Evolutionary conservation across 495 filamentous ascomycete species (phyloP).

Genomic region (Annulohypoxylon stygium): DNA sequence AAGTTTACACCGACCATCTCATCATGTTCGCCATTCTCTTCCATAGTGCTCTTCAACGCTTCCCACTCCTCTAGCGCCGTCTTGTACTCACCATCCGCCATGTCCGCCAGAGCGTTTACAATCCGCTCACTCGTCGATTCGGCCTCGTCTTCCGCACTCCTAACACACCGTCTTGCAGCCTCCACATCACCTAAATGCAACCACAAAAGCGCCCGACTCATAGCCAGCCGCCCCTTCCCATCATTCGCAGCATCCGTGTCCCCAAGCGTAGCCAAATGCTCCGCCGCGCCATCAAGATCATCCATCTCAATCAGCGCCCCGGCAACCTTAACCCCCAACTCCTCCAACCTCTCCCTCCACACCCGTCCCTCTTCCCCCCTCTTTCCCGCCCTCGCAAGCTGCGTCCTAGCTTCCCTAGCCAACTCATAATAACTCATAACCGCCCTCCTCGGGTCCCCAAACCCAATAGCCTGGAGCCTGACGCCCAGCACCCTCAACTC

Average conservation of each 20-base stretch:
- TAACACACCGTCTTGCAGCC: slow-evolving; percentile 69
- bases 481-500: slow-evolving; percentile 84
- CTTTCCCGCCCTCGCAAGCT: slow-evolving; percentile 56
- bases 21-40: slow-evolving; percentile 53
- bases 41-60: slow-evolving; percentile 59
- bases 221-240: slow-evolving; percentile 55
- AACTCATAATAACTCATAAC: slow-evolving; percentile 92
- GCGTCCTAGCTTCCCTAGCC: slow-evolving; percentile 76
- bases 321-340: slow-evolving; percentile 82
- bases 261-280: slow-evolving; percentile 69
- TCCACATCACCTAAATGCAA: slow-evolving; percentile 81
- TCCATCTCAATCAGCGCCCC: slow-evolving; percentile 92
- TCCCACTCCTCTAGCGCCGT: slow-evolving; percentile 73
- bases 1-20: slow-evolving; percentile 81
- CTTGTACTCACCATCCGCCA: slow-evolving; percentile 82
- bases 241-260: slow-evolving; percentile 53
- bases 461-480: slow-evolving; percentile 85
- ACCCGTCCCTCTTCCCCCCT: slow-evolving; percentile 62
- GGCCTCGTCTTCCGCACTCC: slow-evolving; percentile 32
- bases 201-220: slow-evolving; percentile 73
- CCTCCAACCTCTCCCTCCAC: slow-evolving; percentile 77
- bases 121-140: slow-evolving; percentile 53
- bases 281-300: slow-evolving; percentile 79
- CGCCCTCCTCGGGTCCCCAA: slow-evolving; percentile 83
- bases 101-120: slow-evolving; percentile 74